Evolutionary conservation across 1,139 yeast species (phyloP).

Genomic region (Nakaseomyces nivariensis): DNA sequence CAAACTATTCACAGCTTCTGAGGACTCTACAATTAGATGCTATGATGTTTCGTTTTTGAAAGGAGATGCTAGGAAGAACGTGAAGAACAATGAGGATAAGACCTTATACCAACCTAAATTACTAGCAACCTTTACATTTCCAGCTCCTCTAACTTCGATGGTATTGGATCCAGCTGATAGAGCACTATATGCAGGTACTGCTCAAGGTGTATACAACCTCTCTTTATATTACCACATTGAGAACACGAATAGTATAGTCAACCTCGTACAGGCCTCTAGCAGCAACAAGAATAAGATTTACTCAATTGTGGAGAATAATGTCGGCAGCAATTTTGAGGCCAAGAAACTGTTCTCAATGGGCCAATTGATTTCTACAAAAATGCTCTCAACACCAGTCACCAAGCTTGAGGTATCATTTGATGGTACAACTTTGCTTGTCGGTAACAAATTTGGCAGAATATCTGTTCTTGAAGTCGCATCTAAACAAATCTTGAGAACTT

Average conservation of each 20-base stretch:
- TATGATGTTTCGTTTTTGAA: conserved; percentile 37
- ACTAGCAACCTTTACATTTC: conserved; percentile 62
- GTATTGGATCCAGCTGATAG: conserved; percentile 79
- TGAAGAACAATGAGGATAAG: conserved; percentile 14
- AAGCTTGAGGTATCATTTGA: conserved; percentile 58
- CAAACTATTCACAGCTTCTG: conserved; percentile 61
- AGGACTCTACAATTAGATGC: conserved; percentile 65
- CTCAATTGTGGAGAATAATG: conserved; percentile 17
- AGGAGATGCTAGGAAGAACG: conserved; percentile 7
- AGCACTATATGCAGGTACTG: conserved; percentile 58
- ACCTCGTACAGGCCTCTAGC: conserved; percentile 16
- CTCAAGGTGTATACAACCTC: conserved; percentile 39
- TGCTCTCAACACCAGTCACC: conserved; percentile 34
- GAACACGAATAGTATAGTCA: conserved; percentile 9
- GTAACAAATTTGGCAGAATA: conserved; percentile 62
- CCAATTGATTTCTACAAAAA: conserved; percentile 18
- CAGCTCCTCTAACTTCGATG: conserved; percentile 47
- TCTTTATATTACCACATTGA: conserved; percentile 18
- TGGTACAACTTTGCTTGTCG: conserved; percentile 64
- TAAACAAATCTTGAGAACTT: conserved; percentile 60
- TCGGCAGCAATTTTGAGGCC: conserved; percentile 6
- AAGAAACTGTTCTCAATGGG: conserved; percentile 21
- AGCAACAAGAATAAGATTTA: conserved; percentile 16
- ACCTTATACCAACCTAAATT: conserved; percentile 29
- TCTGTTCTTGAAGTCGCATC: conserved; percentile 65